These are phyloP conservation scores for Boeremia lycopersici DNA, from an alignment of 2,329 filamentous ascomycete genomes.

Conservation along the genomic window DNA sequence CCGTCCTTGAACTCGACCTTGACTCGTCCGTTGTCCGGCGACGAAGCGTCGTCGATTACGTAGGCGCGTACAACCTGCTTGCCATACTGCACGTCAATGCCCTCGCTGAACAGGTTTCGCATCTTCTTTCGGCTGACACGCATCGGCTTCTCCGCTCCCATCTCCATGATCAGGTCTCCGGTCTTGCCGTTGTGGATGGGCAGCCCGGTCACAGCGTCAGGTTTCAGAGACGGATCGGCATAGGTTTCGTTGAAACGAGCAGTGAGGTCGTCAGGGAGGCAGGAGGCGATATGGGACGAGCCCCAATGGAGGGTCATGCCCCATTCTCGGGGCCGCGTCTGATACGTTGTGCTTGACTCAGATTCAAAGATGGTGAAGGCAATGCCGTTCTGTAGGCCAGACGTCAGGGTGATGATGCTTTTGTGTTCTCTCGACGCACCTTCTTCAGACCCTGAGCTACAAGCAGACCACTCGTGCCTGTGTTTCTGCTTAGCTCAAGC, in stretches of 20 bases:
- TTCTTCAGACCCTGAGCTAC: slow-evolving; percentile 22
- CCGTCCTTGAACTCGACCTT: slow-evolving; percentile 29
- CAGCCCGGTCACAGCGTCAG: slow-evolving; percentile 27
- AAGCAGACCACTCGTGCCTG: slow-evolving; percentile 22
- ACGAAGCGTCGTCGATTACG: slow-evolving; percentile 11
- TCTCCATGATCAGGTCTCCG: slow-evolving; percentile 30
- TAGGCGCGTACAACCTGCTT: slow-evolving; percentile 21
- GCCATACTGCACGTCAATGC: slow-evolving; percentile 28
- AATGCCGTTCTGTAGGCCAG: slow-evolving; percentile 9
- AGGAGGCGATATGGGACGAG: slow-evolving; percentile 22
- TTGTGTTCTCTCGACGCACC: slow-evolving; percentile 9
- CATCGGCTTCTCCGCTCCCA: slow-evolving; percentile 27
- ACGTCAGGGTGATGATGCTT: slow-evolving; percentile 7
- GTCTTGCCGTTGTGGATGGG: slow-evolving; percentile 35
- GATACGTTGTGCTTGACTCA: slow-evolving; percentile 18
- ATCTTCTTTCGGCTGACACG: slow-evolving; percentile 31
- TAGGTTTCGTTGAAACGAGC: slow-evolving; percentile 32
- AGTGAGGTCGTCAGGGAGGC: slow-evolving; percentile 24
- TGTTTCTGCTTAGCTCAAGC: slow-evolving; percentile 5
- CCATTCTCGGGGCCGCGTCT: slow-evolving; percentile 33
- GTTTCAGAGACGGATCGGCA: slow-evolving; percentile 23
- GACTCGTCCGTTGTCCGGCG: slow-evolving; percentile 20
- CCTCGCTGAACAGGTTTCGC: slow-evolving; percentile 30
- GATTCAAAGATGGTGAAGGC: slow-evolving; percentile 24
- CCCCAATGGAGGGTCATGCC: slow-evolving; percentile 38